Conservation (phyloP, 1,284 basidiomycete genomes). For the Ceratobasidium sp. region DNA sequence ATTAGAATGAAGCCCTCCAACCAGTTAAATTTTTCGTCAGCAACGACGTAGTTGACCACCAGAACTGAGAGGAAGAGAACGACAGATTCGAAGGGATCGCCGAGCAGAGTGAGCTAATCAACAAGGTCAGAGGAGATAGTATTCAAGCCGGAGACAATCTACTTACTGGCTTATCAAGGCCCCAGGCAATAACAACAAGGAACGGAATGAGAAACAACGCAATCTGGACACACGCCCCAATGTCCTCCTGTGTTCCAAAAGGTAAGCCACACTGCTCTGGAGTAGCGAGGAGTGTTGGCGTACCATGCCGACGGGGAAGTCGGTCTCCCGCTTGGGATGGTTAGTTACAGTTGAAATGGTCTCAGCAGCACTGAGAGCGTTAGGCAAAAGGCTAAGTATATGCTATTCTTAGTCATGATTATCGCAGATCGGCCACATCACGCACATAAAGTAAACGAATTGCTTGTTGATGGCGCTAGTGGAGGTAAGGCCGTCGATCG, state of each 20-base stretch:
- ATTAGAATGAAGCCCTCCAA: constrained; percentile 74
- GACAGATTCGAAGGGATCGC: constrained; percentile 76
- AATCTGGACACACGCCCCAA: constrained; percentile 94
- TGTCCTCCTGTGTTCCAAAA: constrained; percentile 63
- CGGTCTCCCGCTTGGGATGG: constrained; percentile 54
- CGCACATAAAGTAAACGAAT: constrained; percentile 42
- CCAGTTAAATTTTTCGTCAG: constrained; percentile 50
- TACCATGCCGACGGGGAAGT: constrained; percentile 60
- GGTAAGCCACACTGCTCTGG: not conserved
- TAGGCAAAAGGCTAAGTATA: constrained; percentile 57
- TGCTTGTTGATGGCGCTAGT: constrained; percentile 63
- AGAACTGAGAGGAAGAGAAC: constrained; percentile 65
- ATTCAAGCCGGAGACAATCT: too few relatives aligned
- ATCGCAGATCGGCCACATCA: not conserved
- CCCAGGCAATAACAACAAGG: constrained; percentile 70
- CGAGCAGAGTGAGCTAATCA: constrained; percentile 66
- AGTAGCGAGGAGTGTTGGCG: constrained; percentile 54
- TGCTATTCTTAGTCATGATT: constrained; percentile 51
- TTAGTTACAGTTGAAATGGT: constrained; percentile 57
- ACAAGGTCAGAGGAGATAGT: not conserved
- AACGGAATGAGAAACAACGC: constrained; percentile 87
- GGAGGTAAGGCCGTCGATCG: constrained; percentile 64
- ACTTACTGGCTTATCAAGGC: constrained; percentile 64
- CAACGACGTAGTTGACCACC: constrained; percentile 48
- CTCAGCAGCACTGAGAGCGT: constrained; percentile 55